A percentile compares a stretch with the other conserved stretches of the same genome.
Evolutionary conservation across 2,329 filamentous ascomycete species (phyloP).

Genomic region (Diaporthe australafricana): DNA sequence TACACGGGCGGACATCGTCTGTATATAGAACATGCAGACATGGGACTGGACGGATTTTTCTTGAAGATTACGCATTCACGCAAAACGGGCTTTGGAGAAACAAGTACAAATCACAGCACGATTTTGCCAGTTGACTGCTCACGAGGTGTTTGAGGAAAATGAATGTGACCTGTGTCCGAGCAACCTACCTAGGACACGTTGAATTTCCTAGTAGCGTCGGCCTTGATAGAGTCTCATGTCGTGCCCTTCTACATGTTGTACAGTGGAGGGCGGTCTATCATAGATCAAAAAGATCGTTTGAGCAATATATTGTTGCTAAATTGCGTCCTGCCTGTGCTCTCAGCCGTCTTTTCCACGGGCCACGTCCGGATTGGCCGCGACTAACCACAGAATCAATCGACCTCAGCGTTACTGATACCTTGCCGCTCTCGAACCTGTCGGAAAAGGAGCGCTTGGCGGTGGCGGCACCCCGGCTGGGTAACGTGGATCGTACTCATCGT

Average conservation of each 20-base stretch:
- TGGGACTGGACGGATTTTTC: neutral
- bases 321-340: neutral
- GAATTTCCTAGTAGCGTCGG: neutral
- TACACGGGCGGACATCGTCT: conserved; percentile 10
- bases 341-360: neutral
- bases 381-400: neutral
- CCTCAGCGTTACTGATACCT: conserved; percentile 24
- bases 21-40: conserved; percentile 19
- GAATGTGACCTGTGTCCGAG: neutral
- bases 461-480: conserved; percentile 47
- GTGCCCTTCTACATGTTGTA: too few species aligned
- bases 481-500: conserved; percentile 58
- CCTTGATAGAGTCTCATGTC: too few species aligned
- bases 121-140: neutral
- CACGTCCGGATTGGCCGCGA: neutral
- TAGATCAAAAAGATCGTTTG: too few species aligned
- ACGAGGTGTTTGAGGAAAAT: neutral
- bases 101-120: neutral
- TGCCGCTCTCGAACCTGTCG: conserved; percentile 19
- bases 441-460: conserved; percentile 38
- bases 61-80: neutral
- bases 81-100: neutral
- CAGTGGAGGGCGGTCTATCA: too few species aligned
- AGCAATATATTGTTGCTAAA: neutral
- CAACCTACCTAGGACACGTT: neutral